Conservation (phyloP, 768 basidiomycete species). For the Daedalea quercina region DNA sequence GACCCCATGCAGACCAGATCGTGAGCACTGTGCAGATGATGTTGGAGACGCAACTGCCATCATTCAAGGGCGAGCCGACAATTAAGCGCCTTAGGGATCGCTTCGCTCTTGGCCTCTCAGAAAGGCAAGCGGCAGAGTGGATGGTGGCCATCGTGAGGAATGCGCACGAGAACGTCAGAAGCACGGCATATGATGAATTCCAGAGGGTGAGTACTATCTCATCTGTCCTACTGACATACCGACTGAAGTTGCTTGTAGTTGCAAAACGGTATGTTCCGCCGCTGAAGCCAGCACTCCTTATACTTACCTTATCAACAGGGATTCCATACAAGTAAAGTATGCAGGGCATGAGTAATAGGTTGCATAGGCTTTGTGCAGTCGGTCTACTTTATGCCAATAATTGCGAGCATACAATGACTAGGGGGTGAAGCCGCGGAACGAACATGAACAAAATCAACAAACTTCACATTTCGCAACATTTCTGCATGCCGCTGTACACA, state of each 20-base stretch:
- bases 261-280: slow-evolving; percentile 33
- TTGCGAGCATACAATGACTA: too few species aligned
- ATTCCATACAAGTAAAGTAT: slow-evolving; percentile 31
- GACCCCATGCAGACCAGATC: slow-evolving; percentile 90
- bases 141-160: slow-evolving; percentile 88
- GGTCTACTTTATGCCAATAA: too few species aligned
- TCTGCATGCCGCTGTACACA: too few species aligned
- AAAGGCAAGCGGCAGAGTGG: slow-evolving; percentile 88
- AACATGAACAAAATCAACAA: too few species aligned
- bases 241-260: slow-evolving; percentile 23
- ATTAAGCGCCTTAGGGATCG: slow-evolving; percentile 83
- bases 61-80: slow-evolving; percentile 94
- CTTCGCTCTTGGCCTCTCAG: slow-evolving; percentile 75
- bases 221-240: slow-evolving; percentile 2
- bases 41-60: slow-evolving; percentile 91
- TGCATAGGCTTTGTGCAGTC: too few species aligned
- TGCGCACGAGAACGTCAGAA: slow-evolving; percentile 92
- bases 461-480: too few species aligned
- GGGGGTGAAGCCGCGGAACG: too few species aligned
- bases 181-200: slow-evolving; percentile 94
- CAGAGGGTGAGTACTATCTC: slow-evolving; percentile 56
- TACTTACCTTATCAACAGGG: slow-evolving; percentile 14
- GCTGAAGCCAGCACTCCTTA: neutral
- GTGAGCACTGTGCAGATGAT: slow-evolving; percentile 86
- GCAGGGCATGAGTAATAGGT: neutral